Percentiles rank a stretch among this genome's conserved stretches.
Conservation (phyloP, 208 protist species). For the Crithidia mellificae region DNA sequence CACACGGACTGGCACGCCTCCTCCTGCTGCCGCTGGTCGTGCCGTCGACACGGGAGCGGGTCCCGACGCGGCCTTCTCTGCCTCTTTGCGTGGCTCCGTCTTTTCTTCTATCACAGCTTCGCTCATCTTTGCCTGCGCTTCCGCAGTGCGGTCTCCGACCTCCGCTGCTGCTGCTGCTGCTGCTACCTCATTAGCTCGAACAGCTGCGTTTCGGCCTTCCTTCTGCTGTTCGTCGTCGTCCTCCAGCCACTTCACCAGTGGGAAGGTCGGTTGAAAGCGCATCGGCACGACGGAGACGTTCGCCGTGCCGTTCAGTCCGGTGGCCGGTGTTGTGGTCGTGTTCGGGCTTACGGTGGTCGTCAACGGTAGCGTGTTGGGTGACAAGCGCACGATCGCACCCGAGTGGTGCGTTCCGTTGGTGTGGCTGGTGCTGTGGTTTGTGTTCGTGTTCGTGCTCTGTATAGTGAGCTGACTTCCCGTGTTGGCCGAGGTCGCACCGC, state of each 20-base stretch:
- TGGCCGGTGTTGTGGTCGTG: neutral
- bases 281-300: neutral
- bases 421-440: neutral
- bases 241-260: neutral
- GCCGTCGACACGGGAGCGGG: too few relatives aligned
- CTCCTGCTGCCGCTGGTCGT: neutral
- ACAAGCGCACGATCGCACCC: neutral
- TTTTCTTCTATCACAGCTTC: too few relatives aligned
- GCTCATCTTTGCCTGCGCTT: neutral
- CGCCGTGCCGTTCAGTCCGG: neutral
- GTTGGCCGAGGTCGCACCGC: neutral
- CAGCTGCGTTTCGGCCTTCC: too few relatives aligned
- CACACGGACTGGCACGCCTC: neutral
- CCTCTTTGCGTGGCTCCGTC: too few relatives aligned
- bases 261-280: constrained; percentile 10
- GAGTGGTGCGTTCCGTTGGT: neutral
- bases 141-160: too few relatives aligned
- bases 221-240: neutral
- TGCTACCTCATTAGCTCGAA: too few relatives aligned
- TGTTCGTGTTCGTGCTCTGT: neutral
- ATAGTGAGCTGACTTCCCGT: too few relatives aligned
- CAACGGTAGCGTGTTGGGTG: constrained; percentile 6
- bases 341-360: neutral
- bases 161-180: neutral
- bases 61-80: too few relatives aligned